A percentile compares a stretch with the other conserved stretches of the same genome.
Conservation (phyloP, 2,329 filamentous ascomycete species). For the Neoscytalidium dimidiatum region DNA sequence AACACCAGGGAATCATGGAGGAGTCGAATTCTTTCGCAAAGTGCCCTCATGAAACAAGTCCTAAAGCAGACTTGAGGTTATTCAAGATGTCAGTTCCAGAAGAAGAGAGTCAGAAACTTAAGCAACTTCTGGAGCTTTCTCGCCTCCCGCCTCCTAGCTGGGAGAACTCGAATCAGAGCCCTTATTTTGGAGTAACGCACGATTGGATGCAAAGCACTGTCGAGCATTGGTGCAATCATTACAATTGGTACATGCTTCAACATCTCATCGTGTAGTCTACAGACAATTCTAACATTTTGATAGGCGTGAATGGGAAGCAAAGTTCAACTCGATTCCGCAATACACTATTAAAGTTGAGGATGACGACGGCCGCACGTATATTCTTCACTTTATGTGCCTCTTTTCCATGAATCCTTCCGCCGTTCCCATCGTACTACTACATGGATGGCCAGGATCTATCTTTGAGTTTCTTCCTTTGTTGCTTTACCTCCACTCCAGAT, state of each 20-base stretch:
- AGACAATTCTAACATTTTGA: too few relatives aligned
- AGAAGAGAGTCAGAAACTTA: slow-evolving; percentile 33
- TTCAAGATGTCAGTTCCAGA: slow-evolving; percentile 36
- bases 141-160: slow-evolving; percentile 32
- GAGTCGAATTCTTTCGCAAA: slow-evolving; percentile 19
- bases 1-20: background rate
- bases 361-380: slow-evolving; percentile 35
- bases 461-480: slow-evolving; percentile 59
- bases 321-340: slow-evolving; percentile 54
- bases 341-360: slow-evolving; percentile 50
- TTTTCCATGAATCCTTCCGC: slow-evolving; percentile 57
- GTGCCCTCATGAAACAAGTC: background rate
- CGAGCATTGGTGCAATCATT: slow-evolving; percentile 41
- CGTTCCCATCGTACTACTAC: slow-evolving; percentile 54
- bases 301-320: background rate
- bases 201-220: slow-evolving; percentile 31
- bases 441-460: slow-evolving; percentile 60
- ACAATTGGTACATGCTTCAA: slow-evolving; percentile 35
- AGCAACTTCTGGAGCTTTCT: slow-evolving; percentile 36
- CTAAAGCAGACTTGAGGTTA: background rate
- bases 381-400: slow-evolving; percentile 57
- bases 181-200: slow-evolving; percentile 31
- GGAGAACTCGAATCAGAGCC: slow-evolving; percentile 29
- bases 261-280: background rate
- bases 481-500: slow-evolving; percentile 48